A percentile compares a stretch with the other conserved stretches of the same genome.
Conservation (phyloP, 108 stramenopile genomes). For the Nitzschia sp. region DNA sequence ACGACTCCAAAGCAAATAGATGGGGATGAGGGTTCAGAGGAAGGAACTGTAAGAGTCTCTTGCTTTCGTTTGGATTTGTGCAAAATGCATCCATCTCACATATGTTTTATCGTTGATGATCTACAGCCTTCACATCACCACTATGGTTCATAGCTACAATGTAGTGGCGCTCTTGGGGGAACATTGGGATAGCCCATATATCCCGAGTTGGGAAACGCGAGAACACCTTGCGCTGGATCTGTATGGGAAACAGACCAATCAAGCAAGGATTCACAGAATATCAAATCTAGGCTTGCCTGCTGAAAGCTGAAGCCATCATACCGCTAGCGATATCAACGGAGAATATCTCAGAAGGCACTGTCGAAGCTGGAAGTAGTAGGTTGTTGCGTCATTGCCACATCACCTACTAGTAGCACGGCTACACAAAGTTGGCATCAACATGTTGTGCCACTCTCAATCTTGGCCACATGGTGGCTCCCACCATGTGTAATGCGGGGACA, state of each 20-base stretch:
- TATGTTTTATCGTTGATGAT: too few relatives aligned
- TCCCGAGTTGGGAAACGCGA: not conserved
- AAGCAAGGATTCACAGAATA: not conserved
- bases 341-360: too few relatives aligned
- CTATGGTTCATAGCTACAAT: not conserved
- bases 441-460: too few relatives aligned
- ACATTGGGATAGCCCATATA: not conserved
- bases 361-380: too few relatives aligned
- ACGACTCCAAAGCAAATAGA: not conserved
- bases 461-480: too few relatives aligned
- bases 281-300: not conserved
- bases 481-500: too few relatives aligned
- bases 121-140: not conserved
- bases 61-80: not conserved
- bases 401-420: too few relatives aligned
- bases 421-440: too few relatives aligned
- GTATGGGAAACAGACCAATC: not conserved
- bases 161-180: too few relatives aligned
- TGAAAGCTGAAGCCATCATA: not conserved
- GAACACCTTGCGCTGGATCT: not conserved
- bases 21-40: too few relatives aligned
- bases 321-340: too few relatives aligned
- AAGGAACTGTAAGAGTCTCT: not conserved
- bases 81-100: not conserved
- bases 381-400: too few relatives aligned